phyloP scores from a whole-genome alignment of 2,329 filamentous ascomycete species.

The Claviceps sp. region DNA sequence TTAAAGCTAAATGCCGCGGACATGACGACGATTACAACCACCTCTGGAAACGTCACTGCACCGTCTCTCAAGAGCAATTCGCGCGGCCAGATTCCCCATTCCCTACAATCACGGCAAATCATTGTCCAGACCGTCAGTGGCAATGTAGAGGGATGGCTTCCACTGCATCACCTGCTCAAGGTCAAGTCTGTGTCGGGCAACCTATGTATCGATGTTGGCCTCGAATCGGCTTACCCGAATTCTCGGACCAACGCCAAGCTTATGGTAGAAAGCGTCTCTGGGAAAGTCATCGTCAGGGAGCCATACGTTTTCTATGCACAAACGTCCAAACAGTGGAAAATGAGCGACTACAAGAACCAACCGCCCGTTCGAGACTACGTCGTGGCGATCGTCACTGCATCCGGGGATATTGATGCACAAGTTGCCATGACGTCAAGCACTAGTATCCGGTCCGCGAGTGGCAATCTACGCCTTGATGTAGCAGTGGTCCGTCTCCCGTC shows the following conservation, averaged over 20 bases:
- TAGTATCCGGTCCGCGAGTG: constrained; percentile 26
- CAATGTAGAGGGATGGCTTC: constrained; percentile 33
- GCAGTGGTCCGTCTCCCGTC: constrained; percentile 29
- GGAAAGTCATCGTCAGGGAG: not conserved
- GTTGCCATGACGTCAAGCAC: constrained; percentile 26
- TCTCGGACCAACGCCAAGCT: not conserved
- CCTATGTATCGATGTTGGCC: constrained; percentile 13
- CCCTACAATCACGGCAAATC: constrained; percentile 29
- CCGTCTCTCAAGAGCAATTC: constrained; percentile 10
- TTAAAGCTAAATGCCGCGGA: constrained; percentile 22
- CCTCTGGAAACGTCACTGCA: constrained; percentile 21
- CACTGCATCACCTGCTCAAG: constrained; percentile 34
- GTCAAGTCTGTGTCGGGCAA: constrained; percentile 30
- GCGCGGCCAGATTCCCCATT: constrained; percentile 20
- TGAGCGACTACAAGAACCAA: not conserved
- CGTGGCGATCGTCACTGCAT: not conserved
- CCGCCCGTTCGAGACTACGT: not conserved
- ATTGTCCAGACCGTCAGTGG: constrained; percentile 29
- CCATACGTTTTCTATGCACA: not conserved
- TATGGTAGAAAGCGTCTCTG: not conserved
- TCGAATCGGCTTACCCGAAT: not conserved
- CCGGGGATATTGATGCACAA: constrained; percentile 12
- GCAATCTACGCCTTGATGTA: constrained; percentile 22
- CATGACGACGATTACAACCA: constrained; percentile 19
- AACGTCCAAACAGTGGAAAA: not conserved